Conservation (phyloP, 148 eudicot genomes). For the Camellia granthamiana region DNA sequence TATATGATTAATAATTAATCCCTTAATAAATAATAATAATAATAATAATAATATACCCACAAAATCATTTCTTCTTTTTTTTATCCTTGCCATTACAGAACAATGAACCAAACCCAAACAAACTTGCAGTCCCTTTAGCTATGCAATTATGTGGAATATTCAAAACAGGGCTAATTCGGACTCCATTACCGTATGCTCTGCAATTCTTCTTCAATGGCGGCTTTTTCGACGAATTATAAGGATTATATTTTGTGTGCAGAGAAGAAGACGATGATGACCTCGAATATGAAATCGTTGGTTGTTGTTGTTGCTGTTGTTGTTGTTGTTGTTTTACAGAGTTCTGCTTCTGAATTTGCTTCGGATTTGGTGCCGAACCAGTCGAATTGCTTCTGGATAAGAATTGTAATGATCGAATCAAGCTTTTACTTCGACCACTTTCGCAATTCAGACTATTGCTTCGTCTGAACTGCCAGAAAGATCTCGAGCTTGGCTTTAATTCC, state of each 20-base stretch:
- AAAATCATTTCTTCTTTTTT: slow-evolving; percentile 51
- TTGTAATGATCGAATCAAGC: slow-evolving; percentile 35
- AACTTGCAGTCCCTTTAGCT: slow-evolving; percentile 50
- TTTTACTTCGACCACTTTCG: slow-evolving; percentile 28
- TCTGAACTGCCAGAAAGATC: slow-evolving; percentile 50
- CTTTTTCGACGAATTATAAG: slow-evolving; percentile 28
- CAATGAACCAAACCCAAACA: slow-evolving; percentile 71
- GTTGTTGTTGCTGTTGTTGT: slow-evolving; percentile 12
- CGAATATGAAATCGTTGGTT: not conserved
- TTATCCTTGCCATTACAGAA: slow-evolving; percentile 56
- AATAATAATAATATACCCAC: not conserved
- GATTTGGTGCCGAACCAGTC: slow-evolving; percentile 67
- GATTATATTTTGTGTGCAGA: not conserved
- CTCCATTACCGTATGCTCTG: slow-evolving; percentile 34
- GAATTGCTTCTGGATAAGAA: slow-evolving; percentile 64
- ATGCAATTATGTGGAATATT: slow-evolving; percentile 56
- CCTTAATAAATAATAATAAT: too few relatives aligned
- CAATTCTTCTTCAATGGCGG: slow-evolving; percentile 36
- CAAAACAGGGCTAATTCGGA: slow-evolving; percentile 53
- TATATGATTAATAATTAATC: not conserved
- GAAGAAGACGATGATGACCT: slow-evolving; percentile 19
- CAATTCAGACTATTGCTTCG: slow-evolving; percentile 50
- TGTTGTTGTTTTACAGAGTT: slow-evolving; percentile 28
- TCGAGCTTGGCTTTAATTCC: slow-evolving; percentile 35
- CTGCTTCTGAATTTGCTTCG: slow-evolving; percentile 35